Evolutionary conservation across 371 early-diverging fungal species (phyloP), one percentile per base, ranked within the genome.

Genomic region (Batkoa obscura): DNA sequence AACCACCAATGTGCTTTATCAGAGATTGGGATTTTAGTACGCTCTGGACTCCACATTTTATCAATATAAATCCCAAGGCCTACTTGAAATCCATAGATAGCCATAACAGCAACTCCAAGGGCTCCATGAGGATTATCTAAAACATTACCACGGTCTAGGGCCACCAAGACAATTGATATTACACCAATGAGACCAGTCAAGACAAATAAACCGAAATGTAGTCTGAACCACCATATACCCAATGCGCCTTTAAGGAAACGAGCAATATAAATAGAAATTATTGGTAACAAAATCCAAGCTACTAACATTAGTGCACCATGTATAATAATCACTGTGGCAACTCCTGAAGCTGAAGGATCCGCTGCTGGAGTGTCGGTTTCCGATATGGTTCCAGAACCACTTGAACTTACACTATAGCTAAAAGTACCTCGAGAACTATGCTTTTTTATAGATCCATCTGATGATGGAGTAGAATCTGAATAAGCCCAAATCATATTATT

Each of bases 1-100:
- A 39, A 35, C 34, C 37, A 51, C 34, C 37, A 37, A 39, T 51
- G 51, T 2, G 38, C n/a, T 39, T 51, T 51, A 51, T 51, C 51
- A 37, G 35, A 39, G 38, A 35, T 37, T 17, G 51, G 51, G 5
- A 30, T 39, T 31, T 12, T n/a, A 8, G 4, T 35, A 2, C 39
- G 5, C 4, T 33, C 37, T 9, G 51, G 51, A 17, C 5, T 10
- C 51, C 51, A 51, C 17, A 36, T 9, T 3, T 4, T 2, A 39
- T 51, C 51, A 15, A 51, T 51, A 4, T 37, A 10, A 5, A 38
- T 15, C 12, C 51, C 51, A 10, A 51, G 37, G 2, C 10, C 39
- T n/a, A 39, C 30, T 23, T 51, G 51, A 3, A 35, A 3, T 2
- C 5, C 8, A 48, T n/a, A 2, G 2, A 48, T 31, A 48, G 32